Conservation (phyloP, 2,329 filamentous ascomycete species). For the Fusarium secorum region DNA sequence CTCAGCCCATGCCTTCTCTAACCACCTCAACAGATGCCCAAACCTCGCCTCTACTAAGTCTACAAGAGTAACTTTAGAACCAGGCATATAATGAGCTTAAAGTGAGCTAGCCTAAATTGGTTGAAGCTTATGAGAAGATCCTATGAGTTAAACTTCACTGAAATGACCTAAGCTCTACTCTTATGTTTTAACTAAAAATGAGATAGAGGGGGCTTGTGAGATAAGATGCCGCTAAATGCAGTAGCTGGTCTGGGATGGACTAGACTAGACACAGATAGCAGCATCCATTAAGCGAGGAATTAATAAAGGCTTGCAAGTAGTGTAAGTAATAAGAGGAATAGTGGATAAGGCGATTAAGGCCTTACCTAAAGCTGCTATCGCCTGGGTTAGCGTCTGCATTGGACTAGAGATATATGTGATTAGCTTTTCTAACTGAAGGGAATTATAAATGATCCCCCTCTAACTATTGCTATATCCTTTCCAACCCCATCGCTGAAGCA, state of each 20-base stretch:
- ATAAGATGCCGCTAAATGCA: slow-evolving; percentile 40
- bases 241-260: slow-evolving; percentile 41
- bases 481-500: background rate
- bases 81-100: slow-evolving; percentile 31
- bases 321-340: slow-evolving; percentile 39
- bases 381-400: slow-evolving; percentile 49
- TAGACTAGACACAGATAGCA: slow-evolving; percentile 38
- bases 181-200: background rate
- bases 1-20: background rate
- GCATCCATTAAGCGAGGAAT: slow-evolving; percentile 40
- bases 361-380: slow-evolving; percentile 46
- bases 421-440: background rate
- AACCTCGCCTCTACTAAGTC: background rate
- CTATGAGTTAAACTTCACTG: slow-evolving; percentile 15
- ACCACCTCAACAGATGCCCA: background rate
- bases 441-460: background rate
- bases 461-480: background rate
- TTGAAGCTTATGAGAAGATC: slow-evolving; percentile 34
- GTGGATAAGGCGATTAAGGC: slow-evolving; percentile 40
- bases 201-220: slow-evolving; percentile 7
- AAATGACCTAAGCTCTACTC: background rate
- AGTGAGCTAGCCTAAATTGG: slow-evolving; percentile 17
- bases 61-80: slow-evolving; percentile 26
- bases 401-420: slow-evolving; percentile 17
- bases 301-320: slow-evolving; percentile 32